Evolutionary conservation across 2,329 filamentous ascomycete species (phyloP).

Genomic region (Fusarium pseudoanthophilum): DNA sequence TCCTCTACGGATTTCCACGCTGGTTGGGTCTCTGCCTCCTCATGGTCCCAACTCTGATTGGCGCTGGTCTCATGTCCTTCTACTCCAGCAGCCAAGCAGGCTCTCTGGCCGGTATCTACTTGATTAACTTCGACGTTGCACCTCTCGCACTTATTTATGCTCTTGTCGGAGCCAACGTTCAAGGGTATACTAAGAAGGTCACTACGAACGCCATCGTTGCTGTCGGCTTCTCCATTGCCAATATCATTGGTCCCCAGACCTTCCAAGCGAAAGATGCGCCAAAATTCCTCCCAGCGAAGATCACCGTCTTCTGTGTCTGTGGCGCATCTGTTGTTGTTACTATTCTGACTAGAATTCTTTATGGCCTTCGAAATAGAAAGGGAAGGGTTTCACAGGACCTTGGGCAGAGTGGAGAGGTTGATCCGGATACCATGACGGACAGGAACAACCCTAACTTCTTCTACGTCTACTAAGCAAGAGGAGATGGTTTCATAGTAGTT

Average conservation of each 20-base stretch:
- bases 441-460: conserved; percentile 15
- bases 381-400: neutral
- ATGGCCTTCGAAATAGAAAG: neutral
- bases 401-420: neutral
- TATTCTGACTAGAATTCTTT: neutral
- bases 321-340: neutral
- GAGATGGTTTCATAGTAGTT: neutral
- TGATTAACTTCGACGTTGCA: conserved; percentile 13
- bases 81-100: conserved; percentile 6
- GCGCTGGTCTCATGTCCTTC: conserved; percentile 8
- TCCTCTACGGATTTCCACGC: neutral
- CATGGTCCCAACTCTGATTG: conserved; percentile 5
- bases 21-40: conserved; percentile 14
- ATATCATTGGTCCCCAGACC: conserved; percentile 2
- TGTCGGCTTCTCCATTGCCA: conserved; percentile 5
- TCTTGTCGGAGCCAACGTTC: conserved; percentile 5
- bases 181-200: conserved; percentile 13
- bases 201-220: conserved; percentile 14
- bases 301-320: conserved; percentile 8
- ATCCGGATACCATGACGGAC: neutral
- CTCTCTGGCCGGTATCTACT: neutral
- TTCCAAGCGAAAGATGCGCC: conserved; percentile 6
- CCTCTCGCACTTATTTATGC: conserved; percentile 4
- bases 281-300: neutral
- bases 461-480: neutral